These are phyloP conservation scores for Rostrohypoxylon terebratum DNA, from an alignment of 495 filamentous ascomycete genomes.

Conservation along the genomic window DNA sequence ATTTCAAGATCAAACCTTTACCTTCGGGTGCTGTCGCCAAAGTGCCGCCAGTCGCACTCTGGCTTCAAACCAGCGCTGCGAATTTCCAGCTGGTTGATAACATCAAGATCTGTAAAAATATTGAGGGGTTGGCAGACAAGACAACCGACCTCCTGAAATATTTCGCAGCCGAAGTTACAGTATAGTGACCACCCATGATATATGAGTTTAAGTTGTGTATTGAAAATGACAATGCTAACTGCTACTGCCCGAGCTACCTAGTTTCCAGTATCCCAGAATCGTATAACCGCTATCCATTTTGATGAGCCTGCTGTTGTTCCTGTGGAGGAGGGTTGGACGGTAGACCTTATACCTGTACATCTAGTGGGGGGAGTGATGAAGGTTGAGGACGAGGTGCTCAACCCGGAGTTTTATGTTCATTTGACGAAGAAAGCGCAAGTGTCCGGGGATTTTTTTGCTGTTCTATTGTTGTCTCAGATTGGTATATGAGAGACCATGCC, in stretches of 20 bases:
- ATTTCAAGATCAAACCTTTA: neutral
- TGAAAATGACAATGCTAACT: neutral
- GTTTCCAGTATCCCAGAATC: neutral
- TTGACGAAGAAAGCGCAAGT: conserved; percentile 3
- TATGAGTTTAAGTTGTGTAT: neutral
- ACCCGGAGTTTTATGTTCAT: conserved; percentile 1
- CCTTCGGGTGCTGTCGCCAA: conserved; percentile 6
- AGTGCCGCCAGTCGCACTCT: neutral
- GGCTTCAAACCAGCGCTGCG: conserved; percentile 11
- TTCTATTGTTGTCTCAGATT: conserved; percentile 16
- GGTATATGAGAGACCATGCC: too few relatives aligned
- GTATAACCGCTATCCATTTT: conserved; percentile 24
- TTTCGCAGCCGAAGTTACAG: conserved; percentile 16
- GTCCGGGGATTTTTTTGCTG: conserved; percentile 9
- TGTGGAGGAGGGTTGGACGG: conserved; percentile 4
- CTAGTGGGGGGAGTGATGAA: neutral
- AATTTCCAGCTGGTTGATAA: conserved; percentile 14
- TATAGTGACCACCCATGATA: neutral
- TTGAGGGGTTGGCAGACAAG: neutral
- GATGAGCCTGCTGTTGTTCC: conserved; percentile 10
- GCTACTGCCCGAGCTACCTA: too few relatives aligned
- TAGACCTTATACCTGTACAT: conserved; percentile 21
- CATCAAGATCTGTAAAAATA: conserved; percentile 19
- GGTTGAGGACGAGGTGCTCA: neutral
- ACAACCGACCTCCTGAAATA: conserved; percentile 1